phyloP scores from a whole-genome alignment of 2,329 filamentous ascomycete species.

The Hypoxylon sp. region DNA sequence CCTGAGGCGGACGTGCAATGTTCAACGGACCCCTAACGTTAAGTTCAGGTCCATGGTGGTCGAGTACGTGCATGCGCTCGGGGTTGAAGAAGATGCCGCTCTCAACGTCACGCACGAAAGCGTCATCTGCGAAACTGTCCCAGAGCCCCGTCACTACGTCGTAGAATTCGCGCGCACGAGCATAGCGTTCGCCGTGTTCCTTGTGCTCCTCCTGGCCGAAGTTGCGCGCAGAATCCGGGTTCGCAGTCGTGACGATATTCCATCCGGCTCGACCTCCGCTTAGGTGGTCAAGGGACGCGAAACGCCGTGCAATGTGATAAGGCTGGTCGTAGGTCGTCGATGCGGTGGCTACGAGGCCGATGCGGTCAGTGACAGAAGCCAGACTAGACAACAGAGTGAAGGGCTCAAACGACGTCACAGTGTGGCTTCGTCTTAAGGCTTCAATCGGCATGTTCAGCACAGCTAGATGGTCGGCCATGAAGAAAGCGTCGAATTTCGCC shows the following conservation, averaged over 20 bases:
- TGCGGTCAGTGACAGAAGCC: conserved; percentile 63
- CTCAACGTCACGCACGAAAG: conserved; percentile 64
- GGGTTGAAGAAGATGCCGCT: conserved; percentile 66
- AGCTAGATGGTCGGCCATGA: conserved; percentile 69
- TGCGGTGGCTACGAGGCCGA: conserved; percentile 68
- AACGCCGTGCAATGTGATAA: conserved; percentile 67
- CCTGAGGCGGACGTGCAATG: conserved; percentile 67
- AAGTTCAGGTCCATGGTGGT: conserved; percentile 65
- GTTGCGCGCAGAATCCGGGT: conserved; percentile 67
- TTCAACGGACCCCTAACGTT: conserved; percentile 65
- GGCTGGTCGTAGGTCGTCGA: conserved; percentile 69
- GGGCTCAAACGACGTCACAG: conserved; percentile 70
- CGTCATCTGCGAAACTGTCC: conserved; percentile 70
- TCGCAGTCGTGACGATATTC: conserved; percentile 69
- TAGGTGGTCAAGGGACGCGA: conserved; percentile 68
- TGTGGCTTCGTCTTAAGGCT: conserved; percentile 70
- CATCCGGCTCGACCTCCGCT: conserved; percentile 66
- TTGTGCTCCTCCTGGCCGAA: conserved; percentile 66
- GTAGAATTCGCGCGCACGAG: conserved; percentile 66
- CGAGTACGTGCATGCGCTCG: conserved; percentile 65
- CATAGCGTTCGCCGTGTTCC: conserved; percentile 65
- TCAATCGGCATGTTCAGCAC: conserved; percentile 71
- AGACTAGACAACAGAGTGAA: conserved; percentile 67
- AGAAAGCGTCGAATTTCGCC: conserved; percentile 70
- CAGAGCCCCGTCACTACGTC: conserved; percentile 67